Conservation (phyloP, 192 early-diverging fungal genomes). For the Podila horticola region DNA sequence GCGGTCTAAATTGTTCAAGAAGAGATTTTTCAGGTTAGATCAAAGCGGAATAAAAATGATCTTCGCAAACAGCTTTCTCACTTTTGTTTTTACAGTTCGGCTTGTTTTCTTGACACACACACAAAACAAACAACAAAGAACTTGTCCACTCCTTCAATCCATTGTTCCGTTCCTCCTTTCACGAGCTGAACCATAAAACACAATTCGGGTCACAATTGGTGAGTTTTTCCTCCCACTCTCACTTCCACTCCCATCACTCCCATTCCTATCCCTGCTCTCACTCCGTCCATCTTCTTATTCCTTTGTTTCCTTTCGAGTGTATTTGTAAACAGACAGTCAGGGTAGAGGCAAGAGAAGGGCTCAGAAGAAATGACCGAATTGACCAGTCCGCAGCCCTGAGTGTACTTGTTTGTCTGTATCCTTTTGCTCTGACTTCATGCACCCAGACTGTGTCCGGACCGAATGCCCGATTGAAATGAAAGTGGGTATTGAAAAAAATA, state of each 20-base stretch:
- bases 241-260: not conserved
- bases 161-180: not conserved
- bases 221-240: not conserved
- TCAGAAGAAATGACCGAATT: constrained; percentile 4
- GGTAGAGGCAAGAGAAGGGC: not conserved
- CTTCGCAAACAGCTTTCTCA: not conserved
- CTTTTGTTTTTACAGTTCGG: too few species aligned
- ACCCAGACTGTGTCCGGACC: too few species aligned
- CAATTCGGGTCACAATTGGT: not conserved
- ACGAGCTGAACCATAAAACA: constrained; percentile 1
- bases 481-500: not conserved
- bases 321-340: not conserved
- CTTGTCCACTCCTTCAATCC: too few species aligned
- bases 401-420: too few species aligned
- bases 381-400: constrained; percentile 1
- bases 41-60: not conserved
- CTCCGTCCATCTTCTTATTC: too few species aligned
- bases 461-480: too few species aligned
- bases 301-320: too few species aligned
- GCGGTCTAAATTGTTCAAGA: constrained; percentile 25
- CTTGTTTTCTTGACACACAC: too few species aligned
- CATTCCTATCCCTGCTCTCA: too few species aligned
- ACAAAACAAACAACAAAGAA: too few species aligned
- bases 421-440: too few species aligned
- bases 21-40: not conserved